phyloP scores from a whole-genome alignment of 2,329 filamentous ascomycete species.

The Pestalotiopsis fici region DNA sequence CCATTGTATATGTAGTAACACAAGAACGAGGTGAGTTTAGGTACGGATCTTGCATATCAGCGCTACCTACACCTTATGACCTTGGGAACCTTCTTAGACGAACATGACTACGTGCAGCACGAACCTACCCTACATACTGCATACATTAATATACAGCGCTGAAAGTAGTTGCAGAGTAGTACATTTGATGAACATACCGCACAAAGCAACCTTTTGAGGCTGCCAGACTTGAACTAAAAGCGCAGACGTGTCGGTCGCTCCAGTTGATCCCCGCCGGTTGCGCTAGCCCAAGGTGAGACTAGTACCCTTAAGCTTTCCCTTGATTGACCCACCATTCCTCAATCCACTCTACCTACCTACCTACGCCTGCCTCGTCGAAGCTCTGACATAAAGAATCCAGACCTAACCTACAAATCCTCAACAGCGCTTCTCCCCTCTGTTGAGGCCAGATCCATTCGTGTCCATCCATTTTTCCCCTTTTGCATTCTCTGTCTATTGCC shows the following conservation, averaged over 20 bases:
- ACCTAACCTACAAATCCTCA: not conserved
- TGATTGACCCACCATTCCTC: conserved; percentile 1
- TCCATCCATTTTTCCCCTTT: no score
- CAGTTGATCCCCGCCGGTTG: not conserved
- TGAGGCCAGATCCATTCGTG: not conserved
- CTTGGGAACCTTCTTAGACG: no score
- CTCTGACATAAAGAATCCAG: not conserved
- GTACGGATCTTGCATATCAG: no score
- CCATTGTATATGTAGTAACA: no score
- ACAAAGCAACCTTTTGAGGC: no score
- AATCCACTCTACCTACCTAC: not conserved
- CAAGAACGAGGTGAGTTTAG: no score
- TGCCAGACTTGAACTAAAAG: not conserved
- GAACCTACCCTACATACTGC: no score
- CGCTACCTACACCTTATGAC: no score
- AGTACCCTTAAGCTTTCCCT: not conserved
- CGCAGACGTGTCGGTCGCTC: not conserved
- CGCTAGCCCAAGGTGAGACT: not conserved
- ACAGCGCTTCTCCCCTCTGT: not conserved
- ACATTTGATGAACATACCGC: no score
- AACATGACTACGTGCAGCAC: no score
- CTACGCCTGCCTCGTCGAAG: conserved; percentile 1
- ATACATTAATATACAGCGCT: no score
- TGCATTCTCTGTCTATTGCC: not conserved
- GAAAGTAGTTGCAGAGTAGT: no score